These are phyloP conservation scores for Aspergillus intermedius DNA, from an alignment of 2,329 filamentous ascomycete genomes.

Conservation along the genomic window DNA sequence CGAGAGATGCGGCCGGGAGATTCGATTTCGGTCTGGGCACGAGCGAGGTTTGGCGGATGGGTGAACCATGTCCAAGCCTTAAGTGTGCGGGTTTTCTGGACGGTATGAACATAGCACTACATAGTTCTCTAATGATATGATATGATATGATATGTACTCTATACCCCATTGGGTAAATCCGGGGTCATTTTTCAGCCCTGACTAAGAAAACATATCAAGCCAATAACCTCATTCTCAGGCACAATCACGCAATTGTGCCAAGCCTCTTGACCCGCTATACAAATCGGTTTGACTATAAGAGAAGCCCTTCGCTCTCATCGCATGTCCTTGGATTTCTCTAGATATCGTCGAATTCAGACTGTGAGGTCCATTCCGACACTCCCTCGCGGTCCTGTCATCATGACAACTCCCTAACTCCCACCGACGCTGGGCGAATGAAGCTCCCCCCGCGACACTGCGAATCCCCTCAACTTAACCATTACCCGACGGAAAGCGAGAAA, in stretches of 20 bases:
- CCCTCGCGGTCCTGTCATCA: neutral
- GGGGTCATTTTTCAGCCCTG: neutral
- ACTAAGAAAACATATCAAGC: neutral
- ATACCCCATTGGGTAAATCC: neutral
- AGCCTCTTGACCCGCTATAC: slow-evolving; percentile 16
- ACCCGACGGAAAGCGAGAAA: slow-evolving; percentile 20
- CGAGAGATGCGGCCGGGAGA: slow-evolving; percentile 31
- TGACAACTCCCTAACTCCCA: neutral
- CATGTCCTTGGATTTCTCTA: neutral
- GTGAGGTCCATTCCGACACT: too few relatives aligned
- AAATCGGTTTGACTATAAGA: slow-evolving; percentile 22
- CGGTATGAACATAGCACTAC: slow-evolving; percentile 2
- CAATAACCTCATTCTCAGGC: slow-evolving; percentile 3
- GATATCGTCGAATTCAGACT: too few relatives aligned
- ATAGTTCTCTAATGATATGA: too few relatives aligned
- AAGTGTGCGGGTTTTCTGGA: slow-evolving; percentile 33
- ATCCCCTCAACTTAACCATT: neutral
- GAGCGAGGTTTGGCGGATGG: slow-evolving; percentile 34
- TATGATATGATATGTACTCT: too few relatives aligned
- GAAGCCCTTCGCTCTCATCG: slow-evolving; percentile 13
- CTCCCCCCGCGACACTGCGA: neutral
- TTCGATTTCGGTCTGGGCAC: slow-evolving; percentile 31
- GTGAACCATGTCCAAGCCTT: slow-evolving; percentile 26
- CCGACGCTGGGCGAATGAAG: too few relatives aligned
- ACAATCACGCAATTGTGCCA: slow-evolving; percentile 28